These are phyloP conservation scores for Ambrosia artemisiifolia DNA, from an alignment of 129 eudicot species.

Conservation along the genomic window DNA sequence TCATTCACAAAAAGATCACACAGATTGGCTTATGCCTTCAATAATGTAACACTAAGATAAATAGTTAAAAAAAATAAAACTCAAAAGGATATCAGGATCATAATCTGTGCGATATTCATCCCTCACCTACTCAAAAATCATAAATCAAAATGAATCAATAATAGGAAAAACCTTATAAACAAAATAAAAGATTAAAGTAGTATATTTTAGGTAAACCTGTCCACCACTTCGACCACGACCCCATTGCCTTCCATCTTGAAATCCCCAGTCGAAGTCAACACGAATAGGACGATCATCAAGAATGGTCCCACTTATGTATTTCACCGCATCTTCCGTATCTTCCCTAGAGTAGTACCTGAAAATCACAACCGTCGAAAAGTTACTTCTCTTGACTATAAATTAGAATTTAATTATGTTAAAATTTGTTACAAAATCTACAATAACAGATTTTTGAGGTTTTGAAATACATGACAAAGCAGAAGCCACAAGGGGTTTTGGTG, in stretches of 20 bases:
- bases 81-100: slow-evolving; percentile 98
- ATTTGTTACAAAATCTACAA: neutral
- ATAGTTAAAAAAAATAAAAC: neutral
- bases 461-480: slow-evolving; percentile 84
- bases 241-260: slow-evolving; percentile 99
- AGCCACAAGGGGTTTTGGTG: slow-evolving; percentile 92
- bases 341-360: slow-evolving; percentile 95
- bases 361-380: slow-evolving; percentile 4
- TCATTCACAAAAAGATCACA: neutral
- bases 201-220: slow-evolving; percentile 45
- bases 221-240: slow-evolving; percentile 99
- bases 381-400: neutral
- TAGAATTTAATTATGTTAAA: neutral
- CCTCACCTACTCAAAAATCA: slow-evolving; percentile 61
- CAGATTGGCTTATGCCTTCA: neutral
- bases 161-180: neutral
- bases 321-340: slow-evolving; percentile 96
- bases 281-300: slow-evolving; percentile 99
- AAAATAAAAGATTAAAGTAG: neutral
- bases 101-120: slow-evolving; percentile 98
- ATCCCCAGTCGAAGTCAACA: slow-evolving; percentile 99
- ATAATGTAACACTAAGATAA: neutral
- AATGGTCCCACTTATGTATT: slow-evolving; percentile 95
- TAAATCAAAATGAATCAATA: neutral
- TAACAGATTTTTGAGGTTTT: neutral